Evolutionary conservation across 306 rosid genomes (phyloP), one percentile per base, ranked within the genome.

Genomic region (Lupinus albus): DNA sequence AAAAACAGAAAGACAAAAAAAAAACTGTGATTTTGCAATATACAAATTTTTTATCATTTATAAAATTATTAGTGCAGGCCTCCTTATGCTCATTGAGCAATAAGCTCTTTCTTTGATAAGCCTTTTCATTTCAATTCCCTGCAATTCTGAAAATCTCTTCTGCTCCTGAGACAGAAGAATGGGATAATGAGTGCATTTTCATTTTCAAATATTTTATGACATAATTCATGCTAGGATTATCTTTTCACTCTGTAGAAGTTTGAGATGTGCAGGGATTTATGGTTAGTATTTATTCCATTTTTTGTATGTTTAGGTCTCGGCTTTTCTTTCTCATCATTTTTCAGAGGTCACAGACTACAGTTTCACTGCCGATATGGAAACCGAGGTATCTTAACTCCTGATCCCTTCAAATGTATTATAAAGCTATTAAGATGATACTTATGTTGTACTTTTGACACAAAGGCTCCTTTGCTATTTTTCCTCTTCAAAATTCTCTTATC

Each of bases 341-440:
- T 83, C 97, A 4, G 97, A 90, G 84, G 95, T 94, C 79, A 90
- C 92, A 4, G 97, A 94, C 78, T 90, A 90, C 68, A 82, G 90
- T 82, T 94, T 94, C 77, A 90, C 97, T 32, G 99, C 99, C 0
- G 99, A 94, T 82, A 94, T 94, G 99, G 99, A 94, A 83, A 84
- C 83, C 25, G 99, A 90, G 99, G 99, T 90, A 83, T 71, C 49
- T 7, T 35, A 4, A 1, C 30, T 1, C 30, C 4, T 25, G 30
- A 25, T 25, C 3, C 4, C 30, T 25, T 25, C 30, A 25, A 25
- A 25, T 25, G 17, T 45, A 35, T 33, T 38, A 60, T 61, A 16
- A 15, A 58, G 48, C 17, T 16, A 17, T 44, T 28, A 57, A 70
- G 52, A 56, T 44, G 20, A 15, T 58, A 20, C 60, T 47, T 10